A percentile compares a stretch with the other conserved stretches of the same genome.
phyloP scores from a whole-genome alignment of 441 rosid species.

The Populus hybrid region DNA sequence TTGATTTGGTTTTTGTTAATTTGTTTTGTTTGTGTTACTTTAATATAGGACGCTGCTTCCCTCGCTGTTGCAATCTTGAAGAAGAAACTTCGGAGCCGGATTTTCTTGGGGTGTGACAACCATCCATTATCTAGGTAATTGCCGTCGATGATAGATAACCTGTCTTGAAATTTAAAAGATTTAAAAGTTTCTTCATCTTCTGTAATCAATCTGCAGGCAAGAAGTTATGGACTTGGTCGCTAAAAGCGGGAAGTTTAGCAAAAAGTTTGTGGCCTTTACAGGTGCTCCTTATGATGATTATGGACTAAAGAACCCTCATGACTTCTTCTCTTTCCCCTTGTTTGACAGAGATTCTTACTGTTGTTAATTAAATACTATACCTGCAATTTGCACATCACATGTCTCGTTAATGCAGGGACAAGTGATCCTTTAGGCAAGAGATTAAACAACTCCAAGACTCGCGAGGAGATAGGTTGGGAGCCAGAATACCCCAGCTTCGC shows the following conservation, averaged over 20 bases:
- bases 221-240: slow-evolving; percentile 80
- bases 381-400: not conserved
- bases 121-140: slow-evolving; percentile 79
- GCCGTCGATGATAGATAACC: not conserved
- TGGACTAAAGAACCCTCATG: not conserved
- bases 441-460: slow-evolving; percentile 71
- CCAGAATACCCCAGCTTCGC: slow-evolving; percentile 80
- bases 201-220: slow-evolving; percentile 46
- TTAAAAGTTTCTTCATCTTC: not conserved
- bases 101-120: slow-evolving; percentile 89
- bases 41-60: slow-evolving; percentile 81
- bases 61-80: slow-evolving; percentile 70
- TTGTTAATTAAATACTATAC: not conserved
- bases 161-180: not conserved
- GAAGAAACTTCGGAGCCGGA: slow-evolving; percentile 55
- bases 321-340: slow-evolving; percentile 5
- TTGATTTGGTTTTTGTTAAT: not conserved
- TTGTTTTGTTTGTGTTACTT: slow-evolving; percentile 11
- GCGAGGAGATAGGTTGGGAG: slow-evolving; percentile 78
- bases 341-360: not conserved
- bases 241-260: slow-evolving; percentile 63
- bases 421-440: slow-evolving; percentile 77
- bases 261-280: slow-evolving; percentile 70
- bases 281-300: slow-evolving; percentile 30
- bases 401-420: slow-evolving; percentile 51